These are phyloP conservation scores for Rhodamnia argentea DNA, from an alignment of 345 rosid genomes.

Conservation along the genomic window DNA sequence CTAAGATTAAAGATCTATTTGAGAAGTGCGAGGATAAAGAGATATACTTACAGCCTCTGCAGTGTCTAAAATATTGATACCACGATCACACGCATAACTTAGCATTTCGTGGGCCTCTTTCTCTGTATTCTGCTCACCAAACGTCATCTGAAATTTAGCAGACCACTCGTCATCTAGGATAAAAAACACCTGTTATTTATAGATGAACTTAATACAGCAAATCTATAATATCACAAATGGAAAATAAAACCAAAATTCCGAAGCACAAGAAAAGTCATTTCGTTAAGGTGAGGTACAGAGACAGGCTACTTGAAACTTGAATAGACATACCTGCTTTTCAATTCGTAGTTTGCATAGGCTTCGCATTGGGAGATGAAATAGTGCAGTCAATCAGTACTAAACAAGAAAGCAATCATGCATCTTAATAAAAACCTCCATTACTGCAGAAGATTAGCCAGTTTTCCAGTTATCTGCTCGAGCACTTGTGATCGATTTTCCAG, in stretches of 20 bases:
- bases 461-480: too few species aligned
- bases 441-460: neutral
- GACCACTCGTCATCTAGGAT: neutral
- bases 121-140: slow-evolving; percentile 85
- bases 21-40: neutral
- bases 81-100: slow-evolving; percentile 54
- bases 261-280: neutral
- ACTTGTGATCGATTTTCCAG: neutral
- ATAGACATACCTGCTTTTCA: neutral
- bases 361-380: neutral
- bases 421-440: neutral
- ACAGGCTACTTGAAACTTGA: neutral
- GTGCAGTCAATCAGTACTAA: neutral
- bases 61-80: slow-evolving; percentile 75
- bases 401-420: neutral
- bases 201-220: neutral
- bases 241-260: neutral
- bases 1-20: neutral
- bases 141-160: slow-evolving; percentile 60
- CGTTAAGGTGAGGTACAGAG: neutral
- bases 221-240: neutral
- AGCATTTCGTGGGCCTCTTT: slow-evolving; percentile 79
- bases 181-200: neutral
- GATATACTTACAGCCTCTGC: slow-evolving; percentile 57
- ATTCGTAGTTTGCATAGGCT: neutral